Evolutionary conservation across 2,329 filamentous ascomycete species (phyloP), one percentile per base, ranked within the genome.

Genomic region (Pseudohalonectria lignicola): DNA sequence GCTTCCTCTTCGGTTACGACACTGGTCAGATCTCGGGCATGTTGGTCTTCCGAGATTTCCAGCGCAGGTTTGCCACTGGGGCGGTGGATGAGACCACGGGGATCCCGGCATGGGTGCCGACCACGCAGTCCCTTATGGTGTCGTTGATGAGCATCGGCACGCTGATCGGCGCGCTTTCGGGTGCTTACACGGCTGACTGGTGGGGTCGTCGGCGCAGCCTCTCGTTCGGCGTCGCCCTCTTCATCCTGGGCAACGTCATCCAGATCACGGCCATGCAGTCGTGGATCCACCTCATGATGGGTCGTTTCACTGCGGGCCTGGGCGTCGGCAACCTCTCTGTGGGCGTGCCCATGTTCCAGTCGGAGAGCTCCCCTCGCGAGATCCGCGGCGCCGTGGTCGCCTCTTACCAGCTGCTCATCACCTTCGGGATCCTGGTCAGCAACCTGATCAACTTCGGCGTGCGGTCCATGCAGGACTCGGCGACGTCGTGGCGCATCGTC

Each of bases 321-420:
- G 79, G 79, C 32, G 70, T 84, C 20, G 81, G 81, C 31, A 78
- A 68, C 37, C 63, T 84, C 2, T 80, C 75, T 0, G 71, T 81
- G 25, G 66, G 74, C 26, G 75, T 81, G 2, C 77, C 78, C 41
- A 76, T 82, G 66, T 81, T 76, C 55, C 76, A 82, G 55, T 72
- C 72, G 30, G 78, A 82, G 51, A 75, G 67, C 37, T 67, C 73
- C 2, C 78, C 78, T 4, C 65, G 67, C 15, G 66, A 75, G 48
- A 77, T 81, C 43, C 73, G 77, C 46, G 77, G 76, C 47, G 69
- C 73, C 25, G 69, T 82, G 31, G 73, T 81, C n/a, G 67, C 70
- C 4, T 76, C 71, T n/a, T 85, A 84, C 57, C 81, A 85, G 57
- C 71, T 85, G 13, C 76, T 83, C 60, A 81, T 85, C 53, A 85